Base-by-base conservation (phyloP, 208 protist species). In the Acanthamoeba culbertsoni region DNA sequence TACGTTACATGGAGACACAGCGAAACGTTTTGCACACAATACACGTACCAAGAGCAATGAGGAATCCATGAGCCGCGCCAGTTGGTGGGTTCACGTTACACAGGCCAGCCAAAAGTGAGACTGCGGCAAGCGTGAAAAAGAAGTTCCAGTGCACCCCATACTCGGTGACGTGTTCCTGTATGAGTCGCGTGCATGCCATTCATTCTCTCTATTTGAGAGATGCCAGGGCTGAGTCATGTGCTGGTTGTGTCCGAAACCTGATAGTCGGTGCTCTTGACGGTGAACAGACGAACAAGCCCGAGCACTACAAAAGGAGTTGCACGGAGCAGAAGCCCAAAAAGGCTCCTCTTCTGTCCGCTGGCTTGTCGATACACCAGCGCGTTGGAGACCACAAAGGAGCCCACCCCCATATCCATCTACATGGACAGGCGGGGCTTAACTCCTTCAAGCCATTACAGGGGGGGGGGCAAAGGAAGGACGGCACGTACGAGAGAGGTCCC, bases 71-170 rank as follows among this genome's bases (percentile, higher is more conserved):
- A 8, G 79, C 7, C 0, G 65, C 62, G 42, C 59, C 59, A 2
- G 51, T 14, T 10, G 93, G 51, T 5, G 62, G 28, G 2, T 20
- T 48, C 14, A 93, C 35, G 7, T 51, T 82, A 6, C 94, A 28
- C 37, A 94, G 40, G 46, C 94, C 84, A 2, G 94, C 40, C 8
- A 97, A 23, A 0, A 95, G 35, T 3, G 94, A 51, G 5, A 97
- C 86, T 0, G 95, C 91, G 42, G 92, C 95, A 0, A 98, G 62
- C 20, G 97, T 98, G 37, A 98, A 97, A 94, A 98, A 98, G 92
- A 98, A 98, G 73, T 98, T 98, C 97, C 97, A 98, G 89, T 98
- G 97, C n/a, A 96, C 93, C 31, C 97, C 97, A 89, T 98, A 98
- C 68, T 98, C 97, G 68, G 65, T 93, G 0, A 97, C 96, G 86